Evolutionary conservation across 768 basidiomycete species (phyloP), one percentile per base, ranked within the genome.

Genomic region (Boletales sp.): DNA sequence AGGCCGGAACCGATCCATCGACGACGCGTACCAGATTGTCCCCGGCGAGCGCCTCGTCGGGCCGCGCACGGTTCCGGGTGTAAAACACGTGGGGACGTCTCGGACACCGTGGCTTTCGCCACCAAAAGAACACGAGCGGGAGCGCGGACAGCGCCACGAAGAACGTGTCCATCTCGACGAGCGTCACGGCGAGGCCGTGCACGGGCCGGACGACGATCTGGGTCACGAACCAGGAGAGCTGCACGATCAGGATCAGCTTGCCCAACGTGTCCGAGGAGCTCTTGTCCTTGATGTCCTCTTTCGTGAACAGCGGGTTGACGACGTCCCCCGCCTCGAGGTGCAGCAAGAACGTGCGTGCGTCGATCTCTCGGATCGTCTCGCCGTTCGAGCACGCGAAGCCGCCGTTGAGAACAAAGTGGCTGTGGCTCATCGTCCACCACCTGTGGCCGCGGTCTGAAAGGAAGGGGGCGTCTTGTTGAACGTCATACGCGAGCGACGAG

Each of bases 341-440:
- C 13, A 5, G 8, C 10, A 50, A 19, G 28, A 49, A 38, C 28
- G 32, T 12, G 9, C 34, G 3, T 2, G 28, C 1, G 3, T 39
- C 5, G n/a, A 44, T 50, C 34, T 33, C 42, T n/a, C 4, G 18
- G 36, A 32, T 15, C 4, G 28, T 15, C n/a, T 25, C 2, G 21
- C 13, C n/a, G 21, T 49, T 18, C 15, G 28, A 15, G n/a, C 42
- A 41, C 17, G 25, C 34, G 21, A 49, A 37, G 18, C 48, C 41
- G n/a, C 41, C 41, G 10, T 18, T 43, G 14, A 19, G 8, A 2
- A 35, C 28, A 30, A 49, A 49, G 17, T 49, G 28, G 9, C 41
- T 49, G 4, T 43, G 48, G 14, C 34, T 31, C 41, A n/a, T 42
- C 9, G 41, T 49, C 48, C 48, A 49, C 48, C 48, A 42, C 12